These are phyloP conservation scores for Emmonsia crescens DNA, from an alignment of 2,329 filamentous ascomycete genomes.

Conservation along the genomic window DNA sequence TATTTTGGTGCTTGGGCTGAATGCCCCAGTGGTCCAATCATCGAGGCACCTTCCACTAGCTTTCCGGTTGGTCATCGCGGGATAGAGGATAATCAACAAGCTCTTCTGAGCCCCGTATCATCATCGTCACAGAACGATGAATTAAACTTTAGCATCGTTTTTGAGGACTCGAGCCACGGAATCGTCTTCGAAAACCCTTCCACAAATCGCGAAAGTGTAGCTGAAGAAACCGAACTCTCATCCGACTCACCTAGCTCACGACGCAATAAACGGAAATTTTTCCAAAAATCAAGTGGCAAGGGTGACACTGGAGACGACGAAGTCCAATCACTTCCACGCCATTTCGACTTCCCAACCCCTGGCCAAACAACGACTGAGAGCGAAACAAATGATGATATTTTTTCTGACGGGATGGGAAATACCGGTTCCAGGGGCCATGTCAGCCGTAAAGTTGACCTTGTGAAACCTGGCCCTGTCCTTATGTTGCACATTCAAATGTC, in stretches of 20 bases:
- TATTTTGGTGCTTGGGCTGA: slow-evolving; percentile 59
- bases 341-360: slow-evolving; percentile 23
- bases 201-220: slow-evolving; percentile 13
- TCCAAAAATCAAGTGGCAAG: slow-evolving; percentile 2
- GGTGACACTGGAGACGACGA: slow-evolving; percentile 32
- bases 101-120: slow-evolving; percentile 10
- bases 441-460: slow-evolving; percentile 17
- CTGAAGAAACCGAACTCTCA: slow-evolving; percentile 12
- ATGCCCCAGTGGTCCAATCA: slow-evolving; percentile 14
- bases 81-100: slow-evolving; percentile 1
- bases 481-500: slow-evolving; percentile 60
- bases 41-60: background rate
- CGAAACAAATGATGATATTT: slow-evolving; percentile 29
- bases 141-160: slow-evolving; percentile 30
- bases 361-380: slow-evolving; percentile 27
- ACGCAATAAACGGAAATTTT: slow-evolving; percentile 6
- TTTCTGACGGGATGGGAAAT: slow-evolving; percentile 31
- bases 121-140: slow-evolving; percentile 14
- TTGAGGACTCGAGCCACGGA: slow-evolving; percentile 28
- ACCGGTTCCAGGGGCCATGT: slow-evolving; percentile 25
- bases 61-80: background rate
- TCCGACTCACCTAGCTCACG: slow-evolving; percentile 11
- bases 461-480: slow-evolving; percentile 26
- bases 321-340: slow-evolving; percentile 39
- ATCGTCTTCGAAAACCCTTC: slow-evolving; percentile 14